Evolutionary conservation across 805 yeast genomes (phyloP).

Genomic region (Metschnikowia continentalis): DNA sequence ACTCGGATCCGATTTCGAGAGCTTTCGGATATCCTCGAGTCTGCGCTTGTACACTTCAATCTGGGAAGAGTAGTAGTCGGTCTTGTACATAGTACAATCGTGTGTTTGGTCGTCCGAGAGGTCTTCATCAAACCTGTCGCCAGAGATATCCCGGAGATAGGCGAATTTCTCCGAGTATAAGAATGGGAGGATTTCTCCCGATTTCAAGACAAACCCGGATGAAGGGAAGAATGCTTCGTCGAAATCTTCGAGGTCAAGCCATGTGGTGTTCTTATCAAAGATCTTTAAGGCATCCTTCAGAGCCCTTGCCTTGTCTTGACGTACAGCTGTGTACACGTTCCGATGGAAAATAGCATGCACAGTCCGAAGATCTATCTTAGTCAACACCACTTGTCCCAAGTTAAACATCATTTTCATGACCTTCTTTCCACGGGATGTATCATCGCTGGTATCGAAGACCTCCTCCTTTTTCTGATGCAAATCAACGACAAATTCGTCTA

Average conservation of each 20-base stretch:
- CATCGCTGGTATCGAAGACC: conserved; percentile 35
- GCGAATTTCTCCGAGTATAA: conserved; percentile 65
- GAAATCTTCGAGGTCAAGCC: conserved; percentile 64
- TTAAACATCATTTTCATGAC: conserved; percentile 57
- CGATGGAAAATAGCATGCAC: conserved; percentile 45
- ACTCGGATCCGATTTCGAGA: conserved; percentile 9
- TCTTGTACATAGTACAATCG: conserved; percentile 25
- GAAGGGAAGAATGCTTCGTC: conserved; percentile 51
- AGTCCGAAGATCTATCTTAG: conserved; percentile 57
- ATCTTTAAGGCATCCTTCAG: conserved; percentile 23
- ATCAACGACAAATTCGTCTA: conserved; percentile 36
- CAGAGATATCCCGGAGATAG: conserved; percentile 58
- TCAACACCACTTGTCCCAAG: conserved; percentile 57
- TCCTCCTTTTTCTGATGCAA: conserved; percentile 41
- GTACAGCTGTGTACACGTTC: conserved; percentile 19
- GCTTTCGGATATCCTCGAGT: conserved; percentile 20
- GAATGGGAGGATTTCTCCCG: conserved; percentile 55
- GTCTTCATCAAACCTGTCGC: conserved; percentile 7
- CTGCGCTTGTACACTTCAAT: conserved; percentile 25
- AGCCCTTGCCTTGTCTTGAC: conserved; percentile 4
- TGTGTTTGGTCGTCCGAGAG: conserved; percentile 27
- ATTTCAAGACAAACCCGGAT: conserved; percentile 32
- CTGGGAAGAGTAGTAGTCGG: conserved; percentile 27
- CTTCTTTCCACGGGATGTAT: conserved; percentile 44
- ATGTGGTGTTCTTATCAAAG: conserved; percentile 51